Percentiles rank a stretch among this genome's conserved stretches.
Conservation (phyloP, 306 rosid genomes). For the Medicago ruthenica region DNA sequence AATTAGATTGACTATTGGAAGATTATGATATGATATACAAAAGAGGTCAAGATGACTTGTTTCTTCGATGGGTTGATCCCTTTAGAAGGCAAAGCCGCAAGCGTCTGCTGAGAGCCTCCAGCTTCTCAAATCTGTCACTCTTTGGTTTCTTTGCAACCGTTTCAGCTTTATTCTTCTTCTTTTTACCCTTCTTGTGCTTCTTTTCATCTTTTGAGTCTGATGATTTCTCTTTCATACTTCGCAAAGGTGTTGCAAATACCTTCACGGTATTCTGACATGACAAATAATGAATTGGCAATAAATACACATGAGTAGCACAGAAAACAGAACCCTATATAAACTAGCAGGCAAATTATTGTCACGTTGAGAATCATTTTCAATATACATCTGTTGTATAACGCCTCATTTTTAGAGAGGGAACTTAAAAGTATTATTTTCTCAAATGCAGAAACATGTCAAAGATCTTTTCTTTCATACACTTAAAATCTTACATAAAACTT, state of each 20-base stretch:
- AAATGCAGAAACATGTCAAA: no score
- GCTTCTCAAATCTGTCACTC: conserved; percentile 71
- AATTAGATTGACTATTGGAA: conserved; percentile 24
- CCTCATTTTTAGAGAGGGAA: no score
- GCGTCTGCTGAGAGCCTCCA: conserved; percentile 86
- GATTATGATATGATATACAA: conserved; percentile 38
- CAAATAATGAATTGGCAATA: conserved; percentile 7
- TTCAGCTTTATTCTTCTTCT: conserved; percentile 51
- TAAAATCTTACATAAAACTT: no score
- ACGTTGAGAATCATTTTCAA: conserved; percentile 29
- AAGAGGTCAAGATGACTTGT: conserved; percentile 52
- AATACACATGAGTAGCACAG: not conserved
- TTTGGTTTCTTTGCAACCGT: conserved; percentile 61
- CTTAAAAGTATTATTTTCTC: no score
- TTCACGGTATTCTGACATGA: conserved; percentile 54
- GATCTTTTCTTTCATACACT: no score
- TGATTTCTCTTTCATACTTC: conserved; percentile 52
- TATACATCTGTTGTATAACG: not conserved
- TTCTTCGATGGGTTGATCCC: conserved; percentile 68
- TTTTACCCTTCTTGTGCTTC: conserved; percentile 53
- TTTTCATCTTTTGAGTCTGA: conserved; percentile 49
- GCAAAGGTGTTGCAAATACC: conserved; percentile 65
- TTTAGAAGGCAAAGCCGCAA: conserved; percentile 74
- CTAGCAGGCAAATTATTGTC: not conserved
- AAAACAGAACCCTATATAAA: not conserved